Conservation (phyloP, 352 stramenopile genomes). For the Phytophthora hibernalis region DNA sequence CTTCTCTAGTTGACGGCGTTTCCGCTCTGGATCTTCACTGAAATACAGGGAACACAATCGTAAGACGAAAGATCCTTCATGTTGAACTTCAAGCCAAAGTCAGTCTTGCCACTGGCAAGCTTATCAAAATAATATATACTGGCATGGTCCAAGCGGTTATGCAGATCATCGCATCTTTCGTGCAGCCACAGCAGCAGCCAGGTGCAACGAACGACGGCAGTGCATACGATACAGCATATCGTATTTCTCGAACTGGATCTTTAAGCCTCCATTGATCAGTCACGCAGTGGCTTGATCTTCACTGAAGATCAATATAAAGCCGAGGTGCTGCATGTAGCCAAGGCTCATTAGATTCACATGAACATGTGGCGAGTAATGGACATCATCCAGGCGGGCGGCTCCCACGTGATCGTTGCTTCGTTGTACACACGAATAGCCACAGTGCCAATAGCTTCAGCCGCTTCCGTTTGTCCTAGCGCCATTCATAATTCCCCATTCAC, state of each 20-base stretch:
- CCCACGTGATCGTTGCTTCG: no score
- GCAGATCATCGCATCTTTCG: neutral
- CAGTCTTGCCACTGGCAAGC: neutral
- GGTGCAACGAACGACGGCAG: neutral
- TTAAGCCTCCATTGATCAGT: neutral
- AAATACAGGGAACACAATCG: constrained; percentile 6
- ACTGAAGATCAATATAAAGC: neutral
- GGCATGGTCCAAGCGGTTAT: neutral
- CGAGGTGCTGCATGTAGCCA: neutral
- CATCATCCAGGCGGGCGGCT: no score
- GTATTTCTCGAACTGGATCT: neutral
- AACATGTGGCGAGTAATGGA: neutral
- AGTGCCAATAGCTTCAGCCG: no score
- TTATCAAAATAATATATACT: neutral
- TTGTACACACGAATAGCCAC: no score
- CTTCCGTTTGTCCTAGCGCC: no score
- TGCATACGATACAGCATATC: neutral
- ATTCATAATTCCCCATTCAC: no score
- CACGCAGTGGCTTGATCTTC: neutral
- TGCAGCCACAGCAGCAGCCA: neutral
- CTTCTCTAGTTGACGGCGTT: neutral
- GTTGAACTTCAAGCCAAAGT: neutral
- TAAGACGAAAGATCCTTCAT: neutral
- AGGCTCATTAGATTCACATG: neutral
- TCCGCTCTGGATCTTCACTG: neutral